Conservation (phyloP, 805 yeast genomes). For the Myxozyma geophila region DNA sequence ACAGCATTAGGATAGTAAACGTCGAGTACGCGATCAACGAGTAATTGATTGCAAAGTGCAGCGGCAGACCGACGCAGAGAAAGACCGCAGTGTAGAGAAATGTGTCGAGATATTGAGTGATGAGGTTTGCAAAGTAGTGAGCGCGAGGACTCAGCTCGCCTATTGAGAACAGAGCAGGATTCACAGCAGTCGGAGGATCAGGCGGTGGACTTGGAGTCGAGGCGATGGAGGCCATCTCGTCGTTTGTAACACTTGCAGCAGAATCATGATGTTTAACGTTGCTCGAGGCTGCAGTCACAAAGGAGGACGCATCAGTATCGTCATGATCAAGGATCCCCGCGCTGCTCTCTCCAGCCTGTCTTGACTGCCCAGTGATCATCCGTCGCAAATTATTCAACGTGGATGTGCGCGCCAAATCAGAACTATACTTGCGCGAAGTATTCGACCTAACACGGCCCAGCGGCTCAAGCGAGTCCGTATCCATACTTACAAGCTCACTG, state of each 20-base stretch:
- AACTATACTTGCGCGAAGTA: constrained; percentile 1
- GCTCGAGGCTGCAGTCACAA: neutral
- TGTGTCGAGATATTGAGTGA: constrained; percentile 35
- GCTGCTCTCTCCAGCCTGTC: constrained; percentile 8
- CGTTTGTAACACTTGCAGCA: neutral
- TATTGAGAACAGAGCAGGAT: constrained; percentile 5
- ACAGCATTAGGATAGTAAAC: constrained; percentile 62
- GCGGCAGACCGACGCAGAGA: constrained; percentile 61
- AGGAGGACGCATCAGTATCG: neutral
- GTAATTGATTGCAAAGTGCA: constrained; percentile 62
- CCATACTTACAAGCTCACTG: constrained; percentile 17
- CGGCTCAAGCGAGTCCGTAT: neutral
- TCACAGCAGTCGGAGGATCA: neutral
- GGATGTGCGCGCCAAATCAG: constrained; percentile 8
- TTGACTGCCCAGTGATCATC: constrained; percentile 14
- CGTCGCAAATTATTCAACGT: constrained; percentile 7
- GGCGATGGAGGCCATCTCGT: neutral
- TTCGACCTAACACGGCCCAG: constrained; percentile 4
- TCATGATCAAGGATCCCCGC: neutral
- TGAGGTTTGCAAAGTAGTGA: constrained; percentile 30
- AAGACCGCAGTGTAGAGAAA: constrained; percentile 42
- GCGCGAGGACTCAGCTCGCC: constrained; percentile 32
- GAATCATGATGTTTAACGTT: neutral
- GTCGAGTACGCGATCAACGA: constrained; percentile 67
- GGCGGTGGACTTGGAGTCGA: neutral